phyloP scores from a whole-genome alignment of 352 stramenopile species.

The Pythium inflatum region DNA sequence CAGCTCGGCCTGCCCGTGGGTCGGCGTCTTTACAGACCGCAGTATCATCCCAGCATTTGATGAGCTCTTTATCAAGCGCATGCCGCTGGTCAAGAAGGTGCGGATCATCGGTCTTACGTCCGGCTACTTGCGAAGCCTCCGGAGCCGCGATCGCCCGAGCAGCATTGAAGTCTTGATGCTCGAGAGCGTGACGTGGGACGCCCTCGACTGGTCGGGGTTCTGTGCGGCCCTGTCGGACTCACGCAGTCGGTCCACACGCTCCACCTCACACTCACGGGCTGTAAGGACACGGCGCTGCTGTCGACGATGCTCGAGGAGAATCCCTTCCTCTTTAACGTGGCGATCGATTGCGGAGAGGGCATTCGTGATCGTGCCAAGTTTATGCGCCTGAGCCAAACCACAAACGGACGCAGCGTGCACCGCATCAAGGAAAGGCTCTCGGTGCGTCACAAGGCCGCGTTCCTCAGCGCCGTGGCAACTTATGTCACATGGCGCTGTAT shows the following conservation, averaged over 20 bases:
- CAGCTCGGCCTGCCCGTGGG: no score
- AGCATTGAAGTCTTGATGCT: not conserved
- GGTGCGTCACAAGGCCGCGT: not conserved
- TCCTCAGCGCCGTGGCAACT: not conserved
- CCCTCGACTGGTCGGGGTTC: not conserved
- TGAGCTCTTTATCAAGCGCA: not conserved
- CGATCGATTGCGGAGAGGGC: not conserved
- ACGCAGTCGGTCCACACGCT: slow-evolving; percentile 6
- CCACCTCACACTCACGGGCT: slow-evolving; percentile 2
- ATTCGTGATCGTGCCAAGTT: not conserved
- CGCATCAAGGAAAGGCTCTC: not conserved
- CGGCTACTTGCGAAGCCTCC: slow-evolving; percentile 5
- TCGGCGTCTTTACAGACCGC: not conserved
- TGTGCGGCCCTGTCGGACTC: not conserved
- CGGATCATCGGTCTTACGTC: not conserved
- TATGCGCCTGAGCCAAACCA: not conserved
- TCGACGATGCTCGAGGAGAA: not conserved
- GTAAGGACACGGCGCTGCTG: not conserved
- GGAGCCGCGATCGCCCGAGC: not conserved
- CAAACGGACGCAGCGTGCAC: not conserved
- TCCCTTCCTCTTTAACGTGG: not conserved
- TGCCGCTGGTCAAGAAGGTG: not conserved
- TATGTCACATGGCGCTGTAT: no score
- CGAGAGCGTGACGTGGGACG: not conserved
- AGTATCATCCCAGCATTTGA: not conserved